These are phyloP conservation scores for Lepiota brunneoincarnata DNA, from an alignment of 768 basidiomycete genomes.

Conservation along the genomic window DNA sequence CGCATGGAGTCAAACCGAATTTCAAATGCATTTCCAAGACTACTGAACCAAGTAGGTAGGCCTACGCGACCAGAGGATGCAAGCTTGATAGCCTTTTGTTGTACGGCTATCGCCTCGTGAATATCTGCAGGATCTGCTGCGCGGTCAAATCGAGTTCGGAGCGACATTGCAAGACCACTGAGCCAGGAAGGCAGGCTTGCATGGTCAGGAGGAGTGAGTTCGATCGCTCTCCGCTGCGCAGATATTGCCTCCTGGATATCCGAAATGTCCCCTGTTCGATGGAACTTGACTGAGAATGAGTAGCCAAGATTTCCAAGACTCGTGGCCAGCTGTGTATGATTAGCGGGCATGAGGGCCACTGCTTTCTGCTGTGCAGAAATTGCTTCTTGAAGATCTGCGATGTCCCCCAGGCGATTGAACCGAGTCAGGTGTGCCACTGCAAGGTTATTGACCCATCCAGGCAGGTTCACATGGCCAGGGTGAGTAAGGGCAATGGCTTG, in stretches of 20 bases:
- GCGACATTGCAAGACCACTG: slow-evolving; percentile 19
- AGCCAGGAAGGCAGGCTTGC: background rate
- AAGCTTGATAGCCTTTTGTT: slow-evolving; percentile 12
- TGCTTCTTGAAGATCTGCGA: slow-evolving; percentile 21
- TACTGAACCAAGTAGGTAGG: slow-evolving; percentile 13
- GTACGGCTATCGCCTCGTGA: slow-evolving; percentile 16
- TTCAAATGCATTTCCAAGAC: slow-evolving; percentile 17
- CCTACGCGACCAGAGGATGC: slow-evolving; percentile 15
- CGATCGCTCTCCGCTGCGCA: slow-evolving; percentile 9
- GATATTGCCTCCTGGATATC: slow-evolving; percentile 22
- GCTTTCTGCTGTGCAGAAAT: background rate
- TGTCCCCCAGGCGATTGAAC: slow-evolving; percentile 21
- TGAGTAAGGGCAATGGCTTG: background rate
- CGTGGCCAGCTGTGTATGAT: background rate
- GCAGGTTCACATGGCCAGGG: background rate
- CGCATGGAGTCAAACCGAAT: slow-evolving; percentile 7
- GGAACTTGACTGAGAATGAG: slow-evolving; percentile 17
- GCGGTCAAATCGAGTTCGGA: slow-evolving; percentile 21
- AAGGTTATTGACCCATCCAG: slow-evolving; percentile 16
- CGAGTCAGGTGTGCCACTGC: slow-evolving; percentile 16
- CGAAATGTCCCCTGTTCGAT: slow-evolving; percentile 17
- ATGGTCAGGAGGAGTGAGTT: slow-evolving; percentile 11
- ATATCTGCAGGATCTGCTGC: slow-evolving; percentile 23
- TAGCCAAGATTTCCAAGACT: slow-evolving; percentile 13
- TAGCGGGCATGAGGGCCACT: background rate